Conservation (phyloP, 2,329 filamentous ascomycete species). For the Ambrosiella cleistominuta region DNA sequence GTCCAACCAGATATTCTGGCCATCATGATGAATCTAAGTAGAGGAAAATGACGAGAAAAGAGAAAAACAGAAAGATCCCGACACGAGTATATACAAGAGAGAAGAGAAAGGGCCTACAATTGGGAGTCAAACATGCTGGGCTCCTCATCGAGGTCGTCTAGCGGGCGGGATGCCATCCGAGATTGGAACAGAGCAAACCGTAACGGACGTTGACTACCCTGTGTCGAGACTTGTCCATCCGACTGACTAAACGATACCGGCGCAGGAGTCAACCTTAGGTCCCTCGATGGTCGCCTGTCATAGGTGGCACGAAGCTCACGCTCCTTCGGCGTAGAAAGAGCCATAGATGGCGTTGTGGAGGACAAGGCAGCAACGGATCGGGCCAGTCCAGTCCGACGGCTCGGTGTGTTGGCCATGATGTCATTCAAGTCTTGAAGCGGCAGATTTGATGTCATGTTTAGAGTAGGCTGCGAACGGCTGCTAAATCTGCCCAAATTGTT, state of each 20-base stretch:
- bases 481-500: constrained; percentile 9
- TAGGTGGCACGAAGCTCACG: constrained; percentile 18
- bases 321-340: constrained; percentile 27
- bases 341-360: constrained; percentile 27
- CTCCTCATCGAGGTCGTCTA: constrained; percentile 10
- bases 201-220: background rate
- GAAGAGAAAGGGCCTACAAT: background rate
- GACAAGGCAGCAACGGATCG: constrained; percentile 22
- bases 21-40: background rate
- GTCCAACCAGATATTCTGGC: background rate
- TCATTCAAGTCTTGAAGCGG: constrained; percentile 4
- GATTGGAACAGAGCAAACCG: constrained; percentile 9
- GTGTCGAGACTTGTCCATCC: background rate
- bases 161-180: background rate
- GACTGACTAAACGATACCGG: background rate
- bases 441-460: background rate
- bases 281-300: background rate
- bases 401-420: constrained; percentile 25
- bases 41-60: background rate
- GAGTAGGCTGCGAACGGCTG: constrained; percentile 8
- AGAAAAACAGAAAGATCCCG: background rate
- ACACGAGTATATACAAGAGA: constrained; percentile 6
- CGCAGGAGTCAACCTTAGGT: background rate
- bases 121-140: background rate
- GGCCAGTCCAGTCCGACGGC: constrained; percentile 28